Conservation (phyloP, 2,329 filamentous ascomycete species). For the Apiospora rasikravindrae region DNA sequence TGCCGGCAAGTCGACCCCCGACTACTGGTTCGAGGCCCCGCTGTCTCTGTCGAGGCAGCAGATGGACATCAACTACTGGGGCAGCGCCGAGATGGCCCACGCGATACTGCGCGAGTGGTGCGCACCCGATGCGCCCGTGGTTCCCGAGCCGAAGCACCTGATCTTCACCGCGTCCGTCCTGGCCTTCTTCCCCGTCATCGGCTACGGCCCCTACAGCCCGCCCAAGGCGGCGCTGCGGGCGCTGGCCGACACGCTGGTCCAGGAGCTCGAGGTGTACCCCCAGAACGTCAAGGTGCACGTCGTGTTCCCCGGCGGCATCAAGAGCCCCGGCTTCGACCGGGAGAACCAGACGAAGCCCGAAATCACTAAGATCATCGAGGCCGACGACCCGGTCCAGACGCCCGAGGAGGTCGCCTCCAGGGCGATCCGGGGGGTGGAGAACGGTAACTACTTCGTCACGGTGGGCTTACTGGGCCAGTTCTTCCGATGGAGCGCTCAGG, state of each 20-base stretch:
- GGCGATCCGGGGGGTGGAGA: conserved; percentile 77
- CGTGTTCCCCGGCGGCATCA: conserved; percentile 84
- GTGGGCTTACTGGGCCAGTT: conserved; percentile 74
- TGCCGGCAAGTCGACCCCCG: conserved; percentile 75
- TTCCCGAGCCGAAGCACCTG: conserved; percentile 71
- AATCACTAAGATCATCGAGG: conserved; percentile 80
- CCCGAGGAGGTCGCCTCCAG: conserved; percentile 77
- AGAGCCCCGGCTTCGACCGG: conserved; percentile 72
- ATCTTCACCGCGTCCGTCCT: conserved; percentile 84
- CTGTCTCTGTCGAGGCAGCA: conserved; percentile 71
- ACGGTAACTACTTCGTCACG: conserved; percentile 78
- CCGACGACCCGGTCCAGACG: conserved; percentile 78
- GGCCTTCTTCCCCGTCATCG: conserved; percentile 77
- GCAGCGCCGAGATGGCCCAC: conserved; percentile 84
- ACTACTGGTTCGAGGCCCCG: conserved; percentile 78
- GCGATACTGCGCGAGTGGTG: conserved; percentile 80
- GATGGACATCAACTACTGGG: conserved; percentile 95
- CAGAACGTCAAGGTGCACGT: conserved; percentile 81
- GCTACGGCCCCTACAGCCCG: conserved; percentile 84
- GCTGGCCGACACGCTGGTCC: conserved; percentile 80
- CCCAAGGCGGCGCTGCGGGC: conserved; percentile 85
- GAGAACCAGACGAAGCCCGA: conserved; percentile 83
- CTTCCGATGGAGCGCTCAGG: conserved; percentile 68
- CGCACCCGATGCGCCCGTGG: conserved; percentile 48
- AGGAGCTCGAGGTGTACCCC: conserved; percentile 88